Evolutionary conservation across 2,329 filamentous ascomycete genomes (phyloP).

Genomic region (Aurifilum marmelostoma): DNA sequence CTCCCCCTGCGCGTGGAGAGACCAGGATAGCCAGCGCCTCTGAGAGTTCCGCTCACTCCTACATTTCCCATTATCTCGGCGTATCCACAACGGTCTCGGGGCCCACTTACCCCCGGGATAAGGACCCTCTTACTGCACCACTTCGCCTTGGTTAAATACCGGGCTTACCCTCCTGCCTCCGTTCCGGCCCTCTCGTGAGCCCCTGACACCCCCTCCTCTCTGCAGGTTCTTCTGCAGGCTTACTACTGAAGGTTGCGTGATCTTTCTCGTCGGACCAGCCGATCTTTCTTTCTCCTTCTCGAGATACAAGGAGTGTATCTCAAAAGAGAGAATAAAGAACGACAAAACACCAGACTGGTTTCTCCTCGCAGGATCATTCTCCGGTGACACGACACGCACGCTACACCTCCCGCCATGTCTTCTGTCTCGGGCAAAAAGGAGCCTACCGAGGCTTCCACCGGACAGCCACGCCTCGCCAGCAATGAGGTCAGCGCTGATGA

Average conservation of each 20-base stretch:
- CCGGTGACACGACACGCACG: background rate
- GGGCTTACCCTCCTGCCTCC: slow-evolving; percentile 2
- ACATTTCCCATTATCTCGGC: slow-evolving; percentile 6
- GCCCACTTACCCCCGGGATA: slow-evolving; percentile 8
- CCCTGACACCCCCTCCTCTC: background rate
- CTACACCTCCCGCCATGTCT: slow-evolving; percentile 20
- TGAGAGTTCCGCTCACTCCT: background rate
- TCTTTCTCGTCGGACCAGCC: background rate
- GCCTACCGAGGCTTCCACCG: slow-evolving; percentile 7
- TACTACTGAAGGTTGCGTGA: background rate
- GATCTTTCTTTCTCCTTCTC: background rate
- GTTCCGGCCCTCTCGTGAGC: background rate
- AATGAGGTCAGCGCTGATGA: slow-evolving; percentile 29
- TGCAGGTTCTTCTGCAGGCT: background rate
- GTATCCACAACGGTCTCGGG: slow-evolving; percentile 14
- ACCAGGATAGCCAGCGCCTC: background rate
- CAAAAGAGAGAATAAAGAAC: background rate
- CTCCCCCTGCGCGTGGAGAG: background rate
- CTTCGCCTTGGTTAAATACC: slow-evolving; percentile 12
- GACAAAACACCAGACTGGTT: background rate
- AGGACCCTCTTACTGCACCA: background rate
- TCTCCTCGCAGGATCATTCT: background rate
- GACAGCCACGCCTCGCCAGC: slow-evolving; percentile 6
- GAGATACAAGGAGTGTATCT: background rate
- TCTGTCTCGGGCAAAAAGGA: slow-evolving; percentile 15